Evolutionary conservation across 257 asterid species (phyloP).

Genomic region (Rehmannia glutinosa): DNA sequence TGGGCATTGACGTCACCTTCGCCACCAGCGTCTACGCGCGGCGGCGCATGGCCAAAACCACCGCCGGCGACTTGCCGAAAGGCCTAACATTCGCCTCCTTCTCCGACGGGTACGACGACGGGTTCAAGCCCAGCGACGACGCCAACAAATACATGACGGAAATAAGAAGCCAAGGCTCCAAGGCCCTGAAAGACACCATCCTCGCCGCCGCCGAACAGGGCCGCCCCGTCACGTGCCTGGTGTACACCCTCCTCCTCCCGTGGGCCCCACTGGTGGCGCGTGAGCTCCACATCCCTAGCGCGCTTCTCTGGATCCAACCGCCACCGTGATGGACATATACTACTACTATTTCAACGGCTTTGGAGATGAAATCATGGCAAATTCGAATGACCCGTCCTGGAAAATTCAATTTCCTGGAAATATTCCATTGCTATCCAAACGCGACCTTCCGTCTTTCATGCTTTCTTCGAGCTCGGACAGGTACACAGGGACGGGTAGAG

Average conservation of each 20-base stretch:
- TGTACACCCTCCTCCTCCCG: constrained; percentile 50
- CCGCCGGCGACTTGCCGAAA: background rate
- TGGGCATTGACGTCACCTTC: constrained; percentile 54
- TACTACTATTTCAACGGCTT: constrained; percentile 51
- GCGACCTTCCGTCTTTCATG: constrained; percentile 55
- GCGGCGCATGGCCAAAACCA: constrained; percentile 26
- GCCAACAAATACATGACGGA: constrained; percentile 9
- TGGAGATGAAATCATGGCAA: constrained; percentile 17
- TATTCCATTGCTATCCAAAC: constrained; percentile 27
- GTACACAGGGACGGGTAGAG: no score
- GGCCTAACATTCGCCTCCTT: constrained; percentile 41
- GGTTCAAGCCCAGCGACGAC: constrained; percentile 23
- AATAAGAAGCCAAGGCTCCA: constrained; percentile 30
- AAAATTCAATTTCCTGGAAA: constrained; percentile 40
- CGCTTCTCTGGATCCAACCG: constrained; percentile 73
- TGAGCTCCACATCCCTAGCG: constrained; percentile 38
- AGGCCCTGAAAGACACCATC: constrained; percentile 21
- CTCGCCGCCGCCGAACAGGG: constrained; percentile 19
- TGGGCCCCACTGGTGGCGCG: constrained; percentile 58
- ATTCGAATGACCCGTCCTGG: background rate
- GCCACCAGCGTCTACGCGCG: constrained; percentile 36
- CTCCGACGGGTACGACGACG: constrained; percentile 58
- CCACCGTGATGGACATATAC: constrained; percentile 47
- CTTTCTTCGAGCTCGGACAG: constrained; percentile 14
- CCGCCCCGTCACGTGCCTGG: constrained; percentile 37